phyloP scores from a whole-genome alignment of 257 asterid species.

The Solanum chiquidenum region DNA sequence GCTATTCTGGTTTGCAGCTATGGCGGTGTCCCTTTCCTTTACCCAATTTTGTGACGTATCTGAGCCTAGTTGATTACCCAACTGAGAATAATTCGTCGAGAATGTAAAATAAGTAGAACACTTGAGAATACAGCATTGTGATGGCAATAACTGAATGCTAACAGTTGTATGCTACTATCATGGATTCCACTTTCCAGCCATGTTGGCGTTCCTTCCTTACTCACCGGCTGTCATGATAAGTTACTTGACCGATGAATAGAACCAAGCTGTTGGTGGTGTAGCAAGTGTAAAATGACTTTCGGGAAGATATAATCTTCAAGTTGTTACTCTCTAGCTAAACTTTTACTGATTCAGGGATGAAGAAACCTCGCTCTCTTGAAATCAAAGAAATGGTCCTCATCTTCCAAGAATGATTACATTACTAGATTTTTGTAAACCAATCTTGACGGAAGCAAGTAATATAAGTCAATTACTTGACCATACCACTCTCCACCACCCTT shows the following conservation, averaged over 20 bases:
- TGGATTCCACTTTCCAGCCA: background rate
- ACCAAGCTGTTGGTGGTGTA: background rate
- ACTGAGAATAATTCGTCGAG: background rate
- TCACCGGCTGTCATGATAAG: background rate
- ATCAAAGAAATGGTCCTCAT: no score
- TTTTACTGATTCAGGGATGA: constrained; percentile 35
- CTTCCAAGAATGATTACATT: constrained; percentile 35
- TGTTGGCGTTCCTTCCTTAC: background rate
- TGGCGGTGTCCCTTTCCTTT: background rate
- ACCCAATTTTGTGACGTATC: no score
- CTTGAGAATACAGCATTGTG: background rate
- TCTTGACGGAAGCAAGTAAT: no score
- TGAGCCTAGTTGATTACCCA: background rate
- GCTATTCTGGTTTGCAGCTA: background rate
- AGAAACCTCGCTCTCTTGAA: constrained; percentile 37
- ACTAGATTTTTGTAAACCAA: background rate
- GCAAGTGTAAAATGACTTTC: background rate
- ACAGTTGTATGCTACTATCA: background rate
- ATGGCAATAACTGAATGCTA: background rate
- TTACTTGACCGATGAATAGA: background rate
- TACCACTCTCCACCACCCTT: background rate
- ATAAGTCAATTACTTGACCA: no score
- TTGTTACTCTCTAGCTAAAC: background rate
- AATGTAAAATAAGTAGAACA: background rate
- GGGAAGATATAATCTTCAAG: background rate